A percentile compares a stretch with the other conserved stretches of the same genome.
Conservation (phyloP, 1,284 basidiomycete genomes). For the Ceraceosorus guamensis region DNA sequence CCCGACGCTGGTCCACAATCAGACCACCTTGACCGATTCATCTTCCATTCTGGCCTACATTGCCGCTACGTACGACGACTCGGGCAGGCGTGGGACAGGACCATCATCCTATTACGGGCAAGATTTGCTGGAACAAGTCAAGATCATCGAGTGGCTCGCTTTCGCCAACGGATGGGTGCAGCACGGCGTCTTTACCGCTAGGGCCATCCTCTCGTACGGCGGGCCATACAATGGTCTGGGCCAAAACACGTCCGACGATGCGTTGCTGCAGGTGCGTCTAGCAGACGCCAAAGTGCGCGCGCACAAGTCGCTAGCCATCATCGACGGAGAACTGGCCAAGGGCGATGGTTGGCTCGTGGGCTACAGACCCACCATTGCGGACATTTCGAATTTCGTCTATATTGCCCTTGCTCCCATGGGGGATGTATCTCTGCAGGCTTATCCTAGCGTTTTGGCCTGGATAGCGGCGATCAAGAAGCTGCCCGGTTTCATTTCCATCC, state of each 20-base stretch:
- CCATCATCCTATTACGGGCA: conserved; percentile 1
- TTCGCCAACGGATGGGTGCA: conserved; percentile 8
- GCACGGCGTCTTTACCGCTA: conserved; percentile 7
- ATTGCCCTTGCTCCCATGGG: conserved; percentile 9
- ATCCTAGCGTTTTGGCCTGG: conserved; percentile 4
- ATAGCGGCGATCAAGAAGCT: conserved; percentile 7
- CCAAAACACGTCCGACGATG: conserved; percentile 4
- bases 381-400: conserved; percentile 7
- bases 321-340: conserved; percentile 1
- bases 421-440: conserved; percentile 2
- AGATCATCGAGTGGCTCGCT: conserved; percentile 8
- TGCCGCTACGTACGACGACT: neutral
- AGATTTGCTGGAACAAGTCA: conserved; percentile 2
- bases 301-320: conserved; percentile 3
- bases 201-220: conserved; percentile 7
- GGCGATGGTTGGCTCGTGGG: conserved; percentile 1
- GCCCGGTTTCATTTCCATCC: conserved; percentile 8
- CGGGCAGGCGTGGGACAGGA: neutral
- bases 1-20: neutral
- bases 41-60: conserved; percentile 5
- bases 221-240: conserved; percentile 7
- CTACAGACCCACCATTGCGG: conserved; percentile 4
- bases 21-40: neutral
- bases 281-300: conserved; percentile 4
- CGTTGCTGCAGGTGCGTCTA: neutral